Base-by-base conservation (phyloP, 495 filamentous ascomycete genomes). In the Evernia prunastri region DNA sequence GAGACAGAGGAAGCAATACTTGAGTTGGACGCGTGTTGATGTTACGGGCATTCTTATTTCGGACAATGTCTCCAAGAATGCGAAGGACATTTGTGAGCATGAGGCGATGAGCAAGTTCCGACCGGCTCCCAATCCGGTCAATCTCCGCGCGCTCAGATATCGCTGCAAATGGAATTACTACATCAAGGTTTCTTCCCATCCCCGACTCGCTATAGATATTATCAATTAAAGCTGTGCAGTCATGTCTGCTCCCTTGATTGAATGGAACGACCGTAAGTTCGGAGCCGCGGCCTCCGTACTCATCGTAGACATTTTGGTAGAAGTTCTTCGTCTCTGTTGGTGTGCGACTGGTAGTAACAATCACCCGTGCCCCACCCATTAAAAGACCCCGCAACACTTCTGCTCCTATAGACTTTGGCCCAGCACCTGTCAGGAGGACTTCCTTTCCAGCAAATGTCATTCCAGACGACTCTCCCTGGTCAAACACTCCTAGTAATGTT, bases 191-290 rank as follows among this genome's bases (percentile, higher is more conserved):
- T 29, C 47, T 40, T 12, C 61, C 64, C 20, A 71, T 42, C 1
- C 63, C 67, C 6, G 20, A 29, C 23, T 42, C 58, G 53, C 63
- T 56, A 56, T 68, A 72, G 20, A 74, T 68, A 33, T 70, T 58
- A 15, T 63, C 35, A n/a, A 72, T 39, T 27, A 72, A 39, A 4
- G 27, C 39, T 18, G 72, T 64, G 42, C 64, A 61, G 61, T 76
- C 74, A 49, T 69, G 63, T 7, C 59, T 27, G 53, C 74, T 76
- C 13, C 58, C 71, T 58, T 75, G 73, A 60, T 75, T 75, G 64
- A 75, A 72, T 3, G 71, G 67, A 1, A 72, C 27, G 5, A 75
- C 60, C 29, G 63, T 40, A 0, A 75, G 60, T 36, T 65, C 29
- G 1, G 73, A 71, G 5, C 66, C 73, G 23, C 66, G 63, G 10